Percentiles rank a stretch among this genome's conserved stretches.
phyloP scores from a whole-genome alignment of 768 basidiomycete genomes.

The Mycena haematopus region DNA sequence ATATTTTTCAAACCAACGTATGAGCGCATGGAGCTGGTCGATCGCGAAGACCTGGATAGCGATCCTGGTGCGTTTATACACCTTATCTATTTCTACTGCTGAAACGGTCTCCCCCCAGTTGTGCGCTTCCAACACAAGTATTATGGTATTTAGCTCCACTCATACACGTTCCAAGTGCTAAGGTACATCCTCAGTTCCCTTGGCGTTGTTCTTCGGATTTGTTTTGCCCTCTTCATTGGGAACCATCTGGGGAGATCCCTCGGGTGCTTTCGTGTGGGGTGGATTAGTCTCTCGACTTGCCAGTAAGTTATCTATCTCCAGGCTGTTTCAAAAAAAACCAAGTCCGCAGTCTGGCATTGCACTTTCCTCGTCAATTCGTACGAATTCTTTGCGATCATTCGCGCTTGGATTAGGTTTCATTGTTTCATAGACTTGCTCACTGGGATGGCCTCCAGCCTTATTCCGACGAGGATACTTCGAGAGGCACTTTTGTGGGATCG shows the following conservation, averaged over 20 bases:
- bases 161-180: background rate
- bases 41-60: slow-evolving; percentile 68
- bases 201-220: slow-evolving; percentile 67
- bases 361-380: slow-evolving; percentile 78
- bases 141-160: slow-evolving; percentile 50
- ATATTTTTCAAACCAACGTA: slow-evolving; percentile 82
- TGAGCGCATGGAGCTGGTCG: slow-evolving; percentile 64
- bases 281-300: slow-evolving; percentile 68
- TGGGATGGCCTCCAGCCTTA: slow-evolving; percentile 85
- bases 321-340: background rate
- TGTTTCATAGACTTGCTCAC: slow-evolving; percentile 64
- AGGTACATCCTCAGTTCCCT: slow-evolving; percentile 48
- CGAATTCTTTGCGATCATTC: slow-evolving; percentile 32
- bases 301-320: slow-evolving; percentile 46
- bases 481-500: slow-evolving; percentile 67
- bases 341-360: slow-evolving; percentile 66
- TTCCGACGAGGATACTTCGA: slow-evolving; percentile 80
- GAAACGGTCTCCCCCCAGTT: slow-evolving; percentile 44
- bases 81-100: background rate
- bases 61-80: slow-evolving; percentile 63
- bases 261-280: slow-evolving; percentile 75
- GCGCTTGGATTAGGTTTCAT: background rate
- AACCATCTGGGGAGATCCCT: slow-evolving; percentile 62
- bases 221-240: slow-evolving; percentile 64
- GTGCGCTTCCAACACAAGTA: slow-evolving; percentile 74